These are phyloP conservation scores for Fusarium udum DNA, from an alignment of 2,329 filamentous ascomycete genomes.

Conservation along the genomic window DNA sequence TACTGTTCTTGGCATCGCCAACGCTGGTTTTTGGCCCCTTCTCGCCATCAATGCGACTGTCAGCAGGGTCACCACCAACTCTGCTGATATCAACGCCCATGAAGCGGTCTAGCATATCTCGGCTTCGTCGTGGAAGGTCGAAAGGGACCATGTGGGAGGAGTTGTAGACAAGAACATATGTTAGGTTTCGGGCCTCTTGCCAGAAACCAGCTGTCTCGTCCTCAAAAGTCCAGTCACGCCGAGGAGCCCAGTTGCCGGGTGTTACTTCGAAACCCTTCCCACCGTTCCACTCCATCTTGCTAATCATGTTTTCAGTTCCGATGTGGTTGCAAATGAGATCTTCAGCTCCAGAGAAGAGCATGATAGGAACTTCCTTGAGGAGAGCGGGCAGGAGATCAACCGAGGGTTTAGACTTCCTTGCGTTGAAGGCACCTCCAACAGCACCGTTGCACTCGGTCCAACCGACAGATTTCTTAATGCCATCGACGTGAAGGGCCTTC, in stretches of 20 bases:
- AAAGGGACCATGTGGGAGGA: constrained; percentile 98
- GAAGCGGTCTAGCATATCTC: constrained; percentile 98
- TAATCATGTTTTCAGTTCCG: constrained; percentile 90
- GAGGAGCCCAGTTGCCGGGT: constrained; percentile 89
- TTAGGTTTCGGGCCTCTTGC: constrained; percentile 93
- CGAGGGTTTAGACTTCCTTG: constrained; percentile 76
- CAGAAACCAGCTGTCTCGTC: constrained; percentile 88
- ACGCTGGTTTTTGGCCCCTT: constrained; percentile 82
- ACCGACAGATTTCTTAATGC: constrained; percentile 78
- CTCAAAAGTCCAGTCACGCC: constrained; percentile 93
- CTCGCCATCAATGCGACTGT: constrained; percentile 86
- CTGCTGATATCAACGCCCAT: constrained; percentile 90
- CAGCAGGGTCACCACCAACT: constrained; percentile 82
- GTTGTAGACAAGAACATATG: constrained; percentile 95
- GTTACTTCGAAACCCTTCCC: constrained; percentile 90
- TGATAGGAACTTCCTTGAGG: constrained; percentile 77
- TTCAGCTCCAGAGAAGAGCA: constrained; percentile 92
- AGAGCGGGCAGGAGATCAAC: constrained; percentile 80
- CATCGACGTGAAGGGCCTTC: constrained; percentile 81
- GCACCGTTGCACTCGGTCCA: constrained; percentile 91
- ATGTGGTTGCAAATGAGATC: constrained; percentile 98
- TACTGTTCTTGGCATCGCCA: constrained; percentile 69
- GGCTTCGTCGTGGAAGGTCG: constrained; percentile 83
- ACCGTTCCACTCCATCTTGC: constrained; percentile 90
- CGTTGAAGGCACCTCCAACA: constrained; percentile 77